Conservation (phyloP, 306 rosid species). For the Potentilla sterilis region DNA sequence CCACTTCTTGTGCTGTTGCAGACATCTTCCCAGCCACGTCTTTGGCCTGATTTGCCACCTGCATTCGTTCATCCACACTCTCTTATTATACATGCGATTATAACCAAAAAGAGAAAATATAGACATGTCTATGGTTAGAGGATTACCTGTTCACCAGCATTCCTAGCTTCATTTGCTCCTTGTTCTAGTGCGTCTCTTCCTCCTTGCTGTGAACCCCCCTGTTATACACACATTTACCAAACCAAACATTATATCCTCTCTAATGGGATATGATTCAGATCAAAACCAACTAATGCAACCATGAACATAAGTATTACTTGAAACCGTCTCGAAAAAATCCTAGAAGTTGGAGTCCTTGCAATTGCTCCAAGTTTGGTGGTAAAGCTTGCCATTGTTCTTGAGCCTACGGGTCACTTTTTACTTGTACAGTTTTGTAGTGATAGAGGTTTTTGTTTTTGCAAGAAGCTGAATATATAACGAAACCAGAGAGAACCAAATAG, state of each 20-base stretch:
- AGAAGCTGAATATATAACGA: slow-evolving; percentile 21
- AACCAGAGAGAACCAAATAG: background rate
- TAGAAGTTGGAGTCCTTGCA: slow-evolving; percentile 41
- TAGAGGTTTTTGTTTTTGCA: background rate
- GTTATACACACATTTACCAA: background rate
- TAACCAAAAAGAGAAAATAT: background rate
- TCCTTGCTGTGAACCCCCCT: slow-evolving; percentile 39
- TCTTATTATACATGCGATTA: background rate
- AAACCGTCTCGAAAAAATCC: slow-evolving; percentile 42
- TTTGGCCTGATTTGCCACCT: slow-evolving; percentile 43
- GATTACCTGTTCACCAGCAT: slow-evolving; percentile 43
- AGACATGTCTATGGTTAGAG: background rate
- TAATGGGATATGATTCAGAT: background rate
- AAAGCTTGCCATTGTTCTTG: slow-evolving; percentile 44
- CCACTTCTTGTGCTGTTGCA: slow-evolving; percentile 46
- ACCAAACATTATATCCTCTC: background rate
- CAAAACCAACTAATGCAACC: background rate
- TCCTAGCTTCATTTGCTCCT: slow-evolving; percentile 38
- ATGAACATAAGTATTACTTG: slow-evolving; percentile 34
- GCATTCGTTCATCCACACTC: slow-evolving; percentile 14
- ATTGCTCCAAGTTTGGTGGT: slow-evolving; percentile 43
- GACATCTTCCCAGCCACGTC: slow-evolving; percentile 38
- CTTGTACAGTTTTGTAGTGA: background rate
- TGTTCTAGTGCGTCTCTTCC: slow-evolving; percentile 37
- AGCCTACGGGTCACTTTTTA: background rate